Base-by-base conservation (phyloP, 2,329 filamentous ascomycete genomes). In the Epicoccum nigrum region DNA sequence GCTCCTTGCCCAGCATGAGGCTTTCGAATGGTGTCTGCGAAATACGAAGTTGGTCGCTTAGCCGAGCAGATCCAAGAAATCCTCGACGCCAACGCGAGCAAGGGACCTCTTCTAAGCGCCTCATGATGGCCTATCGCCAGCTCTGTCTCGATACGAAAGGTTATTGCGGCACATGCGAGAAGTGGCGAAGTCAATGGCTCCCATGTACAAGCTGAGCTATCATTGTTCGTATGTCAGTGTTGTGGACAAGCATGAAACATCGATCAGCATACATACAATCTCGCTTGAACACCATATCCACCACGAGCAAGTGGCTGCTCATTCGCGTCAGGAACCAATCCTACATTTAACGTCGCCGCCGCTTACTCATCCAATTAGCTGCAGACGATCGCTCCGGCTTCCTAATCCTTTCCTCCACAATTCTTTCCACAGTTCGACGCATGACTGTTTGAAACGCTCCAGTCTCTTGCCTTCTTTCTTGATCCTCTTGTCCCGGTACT, bases 401-500 rank as follows among this genome's bases (percentile, higher is more conserved):
- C 19, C 8, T 20, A 6, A 31, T 31, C 16, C 37, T 32, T 19
- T 25, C 16, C 15, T 47, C 17, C 48, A 46, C 31, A n/a, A n/a
- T n/a, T 20, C 37, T 28, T 25, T 37, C 48, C 25, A 42, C 27
- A 37, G 16, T 13, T 7, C 21, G 25, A 33, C 25, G 32, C 31
- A 38, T 51, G 42, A 37, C 20, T 27, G 45, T 19, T 19, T 25
- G 30, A 41, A 49, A 42, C 37, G 25, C 31, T 20, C 28, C 27
- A 41, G 27, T 49, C 19, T 32, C 23, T 34, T 45, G 33, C 41
- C 35, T 54, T 54, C 51, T 49, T 40, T 41, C 35, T 54, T 49
- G 32, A 54, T 38, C 25, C 40, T 45, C 41, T 49, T 49, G 51
- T 51, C 47, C 42, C 46, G 52, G 52, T 37, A 43, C 33, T 51